Evolutionary conservation across 2,329 filamentous ascomycete genomes (phyloP).

Genomic region (Cordyceps fumosorosea): DNA sequence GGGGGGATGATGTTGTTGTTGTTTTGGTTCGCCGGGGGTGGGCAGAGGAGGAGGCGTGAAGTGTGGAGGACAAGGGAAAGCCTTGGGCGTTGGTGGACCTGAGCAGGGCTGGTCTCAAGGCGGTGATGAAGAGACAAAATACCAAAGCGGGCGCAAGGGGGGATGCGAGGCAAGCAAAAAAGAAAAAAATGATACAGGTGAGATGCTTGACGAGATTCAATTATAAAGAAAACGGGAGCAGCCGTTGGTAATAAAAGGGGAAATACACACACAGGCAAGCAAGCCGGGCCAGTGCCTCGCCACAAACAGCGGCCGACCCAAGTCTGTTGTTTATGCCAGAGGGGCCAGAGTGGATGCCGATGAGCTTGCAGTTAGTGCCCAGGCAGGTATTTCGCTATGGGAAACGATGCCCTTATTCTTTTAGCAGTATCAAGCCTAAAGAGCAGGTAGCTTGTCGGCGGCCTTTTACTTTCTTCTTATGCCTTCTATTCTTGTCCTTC

Average conservation of each 20-base stretch:
- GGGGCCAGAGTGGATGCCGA: slow-evolving; percentile 4
- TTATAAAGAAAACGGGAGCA: background rate
- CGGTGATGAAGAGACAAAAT: slow-evolving; percentile 10
- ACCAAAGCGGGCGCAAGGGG: background rate
- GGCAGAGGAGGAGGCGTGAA: background rate
- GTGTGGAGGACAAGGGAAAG: slow-evolving; percentile 9
- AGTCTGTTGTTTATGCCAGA: slow-evolving; percentile 1
- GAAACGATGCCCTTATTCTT: background rate
- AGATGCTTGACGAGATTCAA: background rate
- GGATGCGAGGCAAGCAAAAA: background rate
- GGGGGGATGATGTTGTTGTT: slow-evolving; percentile 1
- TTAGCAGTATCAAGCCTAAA: background rate
- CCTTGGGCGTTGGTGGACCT: slow-evolving; percentile 2
- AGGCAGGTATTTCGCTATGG: slow-evolving; percentile 14
- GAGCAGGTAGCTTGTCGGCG: background rate
- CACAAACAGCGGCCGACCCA: slow-evolving; percentile 2
- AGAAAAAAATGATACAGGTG: background rate
- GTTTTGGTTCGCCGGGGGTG: slow-evolving; percentile 3
- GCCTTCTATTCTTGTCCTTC: background rate
- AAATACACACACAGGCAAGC: background rate
- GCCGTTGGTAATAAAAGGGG: background rate
- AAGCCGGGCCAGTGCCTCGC: slow-evolving; percentile 11
- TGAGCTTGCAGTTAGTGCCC: slow-evolving; percentile 17
- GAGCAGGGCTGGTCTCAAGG: background rate
- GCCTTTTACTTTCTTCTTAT: background rate